Base-by-base conservation (phyloP, 2,329 filamentous ascomycete species). In the Colletotrichum spaethianum region DNA sequence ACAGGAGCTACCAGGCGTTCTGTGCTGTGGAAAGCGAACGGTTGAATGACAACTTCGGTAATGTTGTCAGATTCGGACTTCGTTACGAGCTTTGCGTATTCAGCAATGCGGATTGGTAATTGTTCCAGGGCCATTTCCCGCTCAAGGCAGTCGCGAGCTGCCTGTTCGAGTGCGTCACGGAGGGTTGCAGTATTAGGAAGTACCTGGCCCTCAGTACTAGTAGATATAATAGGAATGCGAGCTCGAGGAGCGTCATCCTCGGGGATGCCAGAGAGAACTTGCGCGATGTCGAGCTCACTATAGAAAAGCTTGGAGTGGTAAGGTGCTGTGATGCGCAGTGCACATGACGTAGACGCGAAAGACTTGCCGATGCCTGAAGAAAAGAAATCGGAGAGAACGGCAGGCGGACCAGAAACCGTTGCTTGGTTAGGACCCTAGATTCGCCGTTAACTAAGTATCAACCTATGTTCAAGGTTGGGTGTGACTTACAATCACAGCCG, bases 21-120 rank as follows among this genome's bases (percentile, higher is more conserved):
- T 18, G 57, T 55, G 40, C n/a, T 40, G 40, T 68, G 40, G 59
- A 56, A 56, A 5, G 38, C 65, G 23, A 63, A 44, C 4, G 59
- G 18, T 1, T 63, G 59, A 2, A 68, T 40, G 8, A 55, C 4
- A 1, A 68, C 65, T 28, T 56, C 57, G 0, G 57, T 63, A 14
- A 14, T 42, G 2, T 12, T 52, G 2, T 33, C 55, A 0, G 18
- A 18, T 0, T 14, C 31, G 5, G 64, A 14, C 8, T 36, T 20
- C 1, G 33, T 38, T 0, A 14, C 28, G 23, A 9, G 1, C 48
- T 55, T 67, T 4, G 55, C 26, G 23, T 67, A 48, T 36, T 55
- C 31, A 11, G 59, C 65, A 18, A 68, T 50, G 1, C 65, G 59
- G 9, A 28, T 3, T 1, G 65, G 65, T 3, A 68, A 38, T 8